A percentile compares a stretch with the other conserved stretches of the same genome.
Conservation (phyloP, 75 land plant genomes). For the Gnetum montanum region DNA sequence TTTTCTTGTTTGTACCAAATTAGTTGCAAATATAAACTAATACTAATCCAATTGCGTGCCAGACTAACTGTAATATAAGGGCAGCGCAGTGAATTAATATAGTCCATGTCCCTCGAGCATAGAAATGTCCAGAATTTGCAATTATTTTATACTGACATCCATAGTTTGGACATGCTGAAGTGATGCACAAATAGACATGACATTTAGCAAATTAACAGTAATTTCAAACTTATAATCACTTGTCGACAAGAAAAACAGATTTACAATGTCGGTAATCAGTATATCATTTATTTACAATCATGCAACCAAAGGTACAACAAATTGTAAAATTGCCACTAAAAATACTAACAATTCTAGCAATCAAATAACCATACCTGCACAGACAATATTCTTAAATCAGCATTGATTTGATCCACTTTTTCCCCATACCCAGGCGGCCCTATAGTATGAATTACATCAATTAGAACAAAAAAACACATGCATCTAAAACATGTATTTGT, state of each 20-base stretch:
- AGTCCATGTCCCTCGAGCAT: too few species aligned
- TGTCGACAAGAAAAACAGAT: background rate
- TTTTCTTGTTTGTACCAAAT: too few species aligned
- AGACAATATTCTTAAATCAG: constrained; percentile 65
- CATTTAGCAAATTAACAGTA: background rate
- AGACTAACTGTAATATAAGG: too few species aligned
- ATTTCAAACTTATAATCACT: background rate
- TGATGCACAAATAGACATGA: background rate
- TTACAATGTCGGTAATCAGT: background rate
- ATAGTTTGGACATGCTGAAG: too few species aligned
- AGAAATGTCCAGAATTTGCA: too few species aligned
- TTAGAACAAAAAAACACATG: background rate
- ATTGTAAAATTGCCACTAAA: too few species aligned
- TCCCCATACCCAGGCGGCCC: constrained; percentile 31
- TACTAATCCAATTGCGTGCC: too few species aligned
- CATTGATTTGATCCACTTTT: constrained; percentile 49
- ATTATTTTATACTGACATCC: too few species aligned
- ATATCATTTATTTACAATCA: background rate
- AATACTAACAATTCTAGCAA: background rate
- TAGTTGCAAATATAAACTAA: too few species aligned
- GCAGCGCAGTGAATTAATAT: too few species aligned
- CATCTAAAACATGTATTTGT: background rate
- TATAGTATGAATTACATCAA: constrained; percentile 28
- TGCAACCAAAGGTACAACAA: background rate
- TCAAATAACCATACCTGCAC: constrained; percentile 74